Conservation (phyloP, 2,329 filamentous ascomycete species). For the Stagonosporopsis vannaccii region DNA sequence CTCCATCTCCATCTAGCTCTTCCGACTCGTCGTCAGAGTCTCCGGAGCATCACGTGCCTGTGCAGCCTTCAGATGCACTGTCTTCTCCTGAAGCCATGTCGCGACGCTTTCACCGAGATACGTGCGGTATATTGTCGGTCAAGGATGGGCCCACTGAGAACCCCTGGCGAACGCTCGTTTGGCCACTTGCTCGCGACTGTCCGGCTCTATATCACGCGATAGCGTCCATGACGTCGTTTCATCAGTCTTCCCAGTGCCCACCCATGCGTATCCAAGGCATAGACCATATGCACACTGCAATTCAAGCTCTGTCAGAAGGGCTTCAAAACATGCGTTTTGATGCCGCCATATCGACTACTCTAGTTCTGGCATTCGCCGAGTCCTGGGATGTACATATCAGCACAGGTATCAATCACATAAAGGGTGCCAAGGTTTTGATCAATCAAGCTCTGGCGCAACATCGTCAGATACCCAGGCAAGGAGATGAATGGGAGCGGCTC, state of each 20-base stretch:
- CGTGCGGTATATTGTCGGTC: slow-evolving; percentile 74
- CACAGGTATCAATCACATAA: slow-evolving; percentile 73
- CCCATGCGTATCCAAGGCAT: slow-evolving; percentile 68
- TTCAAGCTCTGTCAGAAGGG: slow-evolving; percentile 64
- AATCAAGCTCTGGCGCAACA: slow-evolving; percentile 64
- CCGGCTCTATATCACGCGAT: slow-evolving; percentile 73
- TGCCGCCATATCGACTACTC: slow-evolving; percentile 72
- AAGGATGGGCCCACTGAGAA: slow-evolving; percentile 75
- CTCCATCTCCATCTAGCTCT: slow-evolving; percentile 45
- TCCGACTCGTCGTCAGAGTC: slow-evolving; percentile 45
- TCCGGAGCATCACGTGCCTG: slow-evolving; percentile 38
- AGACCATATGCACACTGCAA: slow-evolving; percentile 72
- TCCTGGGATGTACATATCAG: slow-evolving; percentile 75
- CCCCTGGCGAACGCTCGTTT: slow-evolving; percentile 74
- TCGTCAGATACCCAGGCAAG: slow-evolving; percentile 50
- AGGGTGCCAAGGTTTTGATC: slow-evolving; percentile 70
- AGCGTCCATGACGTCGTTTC: slow-evolving; percentile 73
- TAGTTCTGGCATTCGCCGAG: slow-evolving; percentile 73
- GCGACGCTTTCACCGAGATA: slow-evolving; percentile 69
- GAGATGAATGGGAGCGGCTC: slow-evolving; percentile 57
- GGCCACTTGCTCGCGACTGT: slow-evolving; percentile 70
- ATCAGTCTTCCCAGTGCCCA: slow-evolving; percentile 66
- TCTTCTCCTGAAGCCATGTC: slow-evolving; percentile 68
- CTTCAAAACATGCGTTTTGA: slow-evolving; percentile 70
- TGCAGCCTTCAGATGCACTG: slow-evolving; percentile 57